Base-by-base conservation (phyloP, 1,139 yeast species). In the Magnusiomyces sp. region DNA sequence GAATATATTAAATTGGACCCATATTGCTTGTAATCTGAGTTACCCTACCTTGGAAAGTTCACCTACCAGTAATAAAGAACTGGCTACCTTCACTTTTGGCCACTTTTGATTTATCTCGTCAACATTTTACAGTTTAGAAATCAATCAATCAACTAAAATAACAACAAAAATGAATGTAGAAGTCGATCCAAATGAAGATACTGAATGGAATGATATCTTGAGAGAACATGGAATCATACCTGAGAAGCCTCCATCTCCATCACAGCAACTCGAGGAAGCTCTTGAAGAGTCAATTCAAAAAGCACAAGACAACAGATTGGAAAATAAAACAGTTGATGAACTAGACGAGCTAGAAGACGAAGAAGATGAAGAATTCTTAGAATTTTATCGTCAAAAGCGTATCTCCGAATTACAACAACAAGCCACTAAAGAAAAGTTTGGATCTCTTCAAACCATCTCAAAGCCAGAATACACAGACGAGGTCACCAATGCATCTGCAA, bases 121-220 rank as follows among this genome's bases (percentile, higher is more conserved):
- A 23, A 23, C 4, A 23, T 23, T 5, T 5, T 7, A 23, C 4
- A 23, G 29, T 7, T 23, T 23, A 23, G 29, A 23, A n/a, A 23
- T 23, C 29, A 23, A 23, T 23, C 29, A 23, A 7, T 7, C 29
- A 23, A 23, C 29, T 23, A 23, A 23, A 23, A 7, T 7, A 23
- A n/a, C n/a, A n/a, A n/a, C 31, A 27, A 34, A 40, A 60, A 71
- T 83, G 62, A 86, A 84, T 60, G 94, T 89, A 48, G 90, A 89
- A 67, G 97, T 90, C 50, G 90, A 92, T 68, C 97, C 96, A 37
- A 80, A 78, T 55, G 98, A 92, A 67, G 99, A 92, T 64, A 92
- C 98, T 1, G 98, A 92, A 66, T 92, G 99, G 98, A 92, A 92
- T 64, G 99, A 92, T 67, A 89, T 92, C 56, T 74, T 92, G 45